Percentiles rank a stretch among this genome's conserved stretches.
These are phyloP conservation scores for Magnaporthiopsis incrustans DNA, from an alignment of 2,329 filamentous ascomycete species.

Conservation along the genomic window DNA sequence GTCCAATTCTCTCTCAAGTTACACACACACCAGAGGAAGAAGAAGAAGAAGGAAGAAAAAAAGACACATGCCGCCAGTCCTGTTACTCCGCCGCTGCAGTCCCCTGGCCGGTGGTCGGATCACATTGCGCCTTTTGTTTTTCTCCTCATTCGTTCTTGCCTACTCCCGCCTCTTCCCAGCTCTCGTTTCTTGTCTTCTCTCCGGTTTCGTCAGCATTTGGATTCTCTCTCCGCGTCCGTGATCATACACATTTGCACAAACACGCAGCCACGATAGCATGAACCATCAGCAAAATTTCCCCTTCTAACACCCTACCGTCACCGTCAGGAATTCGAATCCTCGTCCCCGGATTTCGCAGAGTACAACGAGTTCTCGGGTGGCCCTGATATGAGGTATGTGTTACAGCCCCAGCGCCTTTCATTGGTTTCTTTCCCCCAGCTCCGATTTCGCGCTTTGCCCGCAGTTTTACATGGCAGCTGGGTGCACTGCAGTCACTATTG, in stretches of 20 bases:
- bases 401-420: not conserved
- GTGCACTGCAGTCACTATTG: not conserved
- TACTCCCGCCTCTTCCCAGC: not conserved
- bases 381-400: slow-evolving; percentile 48
- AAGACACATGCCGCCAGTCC: not conserved
- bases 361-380: slow-evolving; percentile 42
- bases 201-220: not conserved
- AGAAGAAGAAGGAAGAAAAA: too few relatives aligned
- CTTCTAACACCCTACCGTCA: slow-evolving; percentile 9
- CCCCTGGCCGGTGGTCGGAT: not conserved
- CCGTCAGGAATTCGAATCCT: slow-evolving; percentile 47
- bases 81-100: not conserved
- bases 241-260: not conserved
- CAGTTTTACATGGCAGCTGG: not conserved
- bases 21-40: not conserved
- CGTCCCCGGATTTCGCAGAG: slow-evolving; percentile 40
- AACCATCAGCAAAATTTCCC: not conserved
- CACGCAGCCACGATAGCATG: not conserved
- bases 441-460: not conserved
- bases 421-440: not conserved
- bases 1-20: not conserved
- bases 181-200: too few relatives aligned
- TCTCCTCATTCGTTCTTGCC: not conserved
- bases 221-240: too few relatives aligned
- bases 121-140: not conserved